Percentiles rank a stretch among this genome's conserved stretches.
These are phyloP conservation scores for Primulina eburnea DNA, from an alignment of 257 asterid species.

Conservation along the genomic window DNA sequence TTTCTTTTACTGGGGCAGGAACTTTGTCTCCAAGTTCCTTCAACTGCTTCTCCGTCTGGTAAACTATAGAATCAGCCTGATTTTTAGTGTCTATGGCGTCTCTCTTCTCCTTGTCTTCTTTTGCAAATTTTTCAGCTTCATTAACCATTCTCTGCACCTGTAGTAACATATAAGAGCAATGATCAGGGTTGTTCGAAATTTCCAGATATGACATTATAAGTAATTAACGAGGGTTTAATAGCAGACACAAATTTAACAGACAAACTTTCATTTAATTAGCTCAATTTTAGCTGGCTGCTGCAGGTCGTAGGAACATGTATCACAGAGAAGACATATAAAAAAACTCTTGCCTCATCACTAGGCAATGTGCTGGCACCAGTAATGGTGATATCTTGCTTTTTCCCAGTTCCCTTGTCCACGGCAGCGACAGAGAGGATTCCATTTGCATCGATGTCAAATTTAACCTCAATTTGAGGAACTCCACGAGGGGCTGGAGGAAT, in stretches of 20 bases:
- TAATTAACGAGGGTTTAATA: background rate
- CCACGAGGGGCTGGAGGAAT: conserved; percentile 99
- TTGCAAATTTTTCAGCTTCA: conserved; percentile 88
- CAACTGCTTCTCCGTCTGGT: conserved; percentile 97
- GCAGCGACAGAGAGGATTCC: conserved; percentile 96
- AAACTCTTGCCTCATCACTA: conserved; percentile 63
- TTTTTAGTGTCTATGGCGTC: conserved; percentile 96
- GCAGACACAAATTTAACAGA: background rate
- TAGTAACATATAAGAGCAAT: background rate
- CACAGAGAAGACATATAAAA: background rate
- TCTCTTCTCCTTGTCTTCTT: conserved; percentile 98
- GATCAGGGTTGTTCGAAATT: background rate
- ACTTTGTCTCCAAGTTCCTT: conserved; percentile 96
- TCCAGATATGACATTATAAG: background rate
- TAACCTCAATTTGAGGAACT: conserved; percentile 96
- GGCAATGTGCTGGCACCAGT: conserved; percentile 99
- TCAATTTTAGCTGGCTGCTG: background rate
- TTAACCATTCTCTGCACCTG: conserved; percentile 95
- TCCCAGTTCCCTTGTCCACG: conserved; percentile 90
- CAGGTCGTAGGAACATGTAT: background rate
- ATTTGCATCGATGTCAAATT: conserved; percentile 94
- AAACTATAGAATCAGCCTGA: conserved; percentile 90
- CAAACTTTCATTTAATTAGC: background rate
- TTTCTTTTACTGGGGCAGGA: conserved; percentile 81
- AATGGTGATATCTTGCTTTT: conserved; percentile 94